A percentile compares a stretch with the other conserved stretches of the same genome.
phyloP scores from a whole-genome alignment of 2,329 filamentous ascomycete species.

The Xylariaceae sp. region DNA sequence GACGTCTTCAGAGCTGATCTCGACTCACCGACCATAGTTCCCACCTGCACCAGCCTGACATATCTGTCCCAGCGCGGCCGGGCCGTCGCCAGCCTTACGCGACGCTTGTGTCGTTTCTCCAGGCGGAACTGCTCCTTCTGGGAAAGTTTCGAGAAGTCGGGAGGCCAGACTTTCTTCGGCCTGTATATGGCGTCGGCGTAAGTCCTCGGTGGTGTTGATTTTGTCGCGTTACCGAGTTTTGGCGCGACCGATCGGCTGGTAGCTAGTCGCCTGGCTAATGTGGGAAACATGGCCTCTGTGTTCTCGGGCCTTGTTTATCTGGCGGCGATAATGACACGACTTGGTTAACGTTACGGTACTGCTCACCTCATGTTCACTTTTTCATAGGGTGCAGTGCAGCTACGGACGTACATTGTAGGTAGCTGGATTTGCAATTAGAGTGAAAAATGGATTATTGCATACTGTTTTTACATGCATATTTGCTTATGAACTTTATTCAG shows the following conservation, averaged over 20 bases:
- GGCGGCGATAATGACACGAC: not conserved
- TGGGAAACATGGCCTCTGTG: constrained; percentile 40
- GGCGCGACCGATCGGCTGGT: constrained; percentile 26
- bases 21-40: constrained; percentile 51
- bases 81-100: constrained; percentile 44
- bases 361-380: no score
- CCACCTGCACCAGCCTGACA: constrained; percentile 61
- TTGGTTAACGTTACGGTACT: not conserved
- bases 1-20: not conserved
- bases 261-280: constrained; percentile 41
- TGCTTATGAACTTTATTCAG: not conserved
- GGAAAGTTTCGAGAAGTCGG: constrained; percentile 66
- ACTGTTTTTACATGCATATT: constrained; percentile 5
- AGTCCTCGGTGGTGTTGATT: constrained; percentile 30
- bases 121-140: constrained; percentile 71
- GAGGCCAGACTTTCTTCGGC: constrained; percentile 72
- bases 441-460: not conserved
- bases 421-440: no score
- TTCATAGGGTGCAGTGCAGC: no score
- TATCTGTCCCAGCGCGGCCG: constrained; percentile 32
- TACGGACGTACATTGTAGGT: no score
- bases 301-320: not conserved
- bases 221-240: constrained; percentile 22
- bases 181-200: constrained; percentile 54
- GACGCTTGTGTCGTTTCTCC: constrained; percentile 73